phyloP scores from a whole-genome alignment of 805 yeast genomes.

The Lipomyces sp. region DNA sequence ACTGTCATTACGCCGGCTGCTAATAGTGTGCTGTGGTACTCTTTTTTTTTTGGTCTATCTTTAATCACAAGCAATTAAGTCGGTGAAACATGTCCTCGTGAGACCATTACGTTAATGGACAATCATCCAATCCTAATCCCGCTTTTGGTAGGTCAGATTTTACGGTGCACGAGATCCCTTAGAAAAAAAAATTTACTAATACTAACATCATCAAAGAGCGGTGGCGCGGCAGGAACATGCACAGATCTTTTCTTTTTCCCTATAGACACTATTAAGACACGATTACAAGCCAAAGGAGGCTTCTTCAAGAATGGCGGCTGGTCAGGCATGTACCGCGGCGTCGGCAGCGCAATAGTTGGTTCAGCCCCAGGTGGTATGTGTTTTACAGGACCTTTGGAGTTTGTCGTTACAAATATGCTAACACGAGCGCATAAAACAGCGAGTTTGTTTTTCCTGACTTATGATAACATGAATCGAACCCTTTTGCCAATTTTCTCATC shows the following conservation, averaged over 20 bases:
- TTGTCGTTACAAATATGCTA: too few relatives aligned
- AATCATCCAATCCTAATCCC: slow-evolving; percentile 36
- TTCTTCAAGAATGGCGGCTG: slow-evolving; percentile 93
- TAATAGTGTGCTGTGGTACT: too few relatives aligned
- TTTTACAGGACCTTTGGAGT: too few relatives aligned
- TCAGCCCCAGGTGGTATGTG: slow-evolving; percentile 73
- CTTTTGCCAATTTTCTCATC: slow-evolving; percentile 37
- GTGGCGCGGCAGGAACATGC: slow-evolving; percentile 95
- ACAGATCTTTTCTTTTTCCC: slow-evolving; percentile 96
- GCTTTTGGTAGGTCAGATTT: slow-evolving; percentile 22
- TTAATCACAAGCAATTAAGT: too few relatives aligned
- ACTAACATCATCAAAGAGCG: slow-evolving; percentile 54
- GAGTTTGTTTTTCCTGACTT: slow-evolving; percentile 76
- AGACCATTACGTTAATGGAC: slow-evolving; percentile 25
- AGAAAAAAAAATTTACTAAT: not conserved
- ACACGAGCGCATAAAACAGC: slow-evolving; percentile 47
- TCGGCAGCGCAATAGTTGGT: slow-evolving; percentile 92
- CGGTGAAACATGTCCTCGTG: slow-evolving; percentile 1
- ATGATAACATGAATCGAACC: slow-evolving; percentile 69
- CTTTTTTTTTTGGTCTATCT: too few relatives aligned
- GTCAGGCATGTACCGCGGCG: slow-evolving; percentile 85
- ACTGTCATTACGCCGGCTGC: not conserved
- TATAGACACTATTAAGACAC: slow-evolving; percentile 90
- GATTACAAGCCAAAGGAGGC: slow-evolving; percentile 95
- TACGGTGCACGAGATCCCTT: too few relatives aligned